phyloP scores from a whole-genome alignment of 441 rosid genomes.

The Rhodomyrtus psidioides region DNA sequence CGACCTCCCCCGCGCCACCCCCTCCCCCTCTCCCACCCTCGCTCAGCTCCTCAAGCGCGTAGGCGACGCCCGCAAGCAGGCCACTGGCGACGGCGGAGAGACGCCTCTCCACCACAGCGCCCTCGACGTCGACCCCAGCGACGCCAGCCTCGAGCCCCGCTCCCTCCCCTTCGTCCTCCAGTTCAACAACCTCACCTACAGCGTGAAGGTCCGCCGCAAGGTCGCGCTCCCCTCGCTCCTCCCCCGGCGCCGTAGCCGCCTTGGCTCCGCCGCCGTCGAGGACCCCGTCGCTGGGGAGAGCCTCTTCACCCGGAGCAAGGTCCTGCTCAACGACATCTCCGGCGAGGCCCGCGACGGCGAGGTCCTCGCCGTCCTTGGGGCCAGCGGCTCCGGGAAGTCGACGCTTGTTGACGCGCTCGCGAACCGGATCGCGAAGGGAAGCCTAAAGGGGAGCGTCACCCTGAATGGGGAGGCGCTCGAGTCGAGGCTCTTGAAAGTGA shows the following conservation, averaged over 20 bases:
- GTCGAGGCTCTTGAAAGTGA: constrained; percentile 56
- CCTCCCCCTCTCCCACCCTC: constrained; percentile 31
- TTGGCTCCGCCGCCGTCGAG: constrained; percentile 8
- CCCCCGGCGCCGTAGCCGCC: neutral
- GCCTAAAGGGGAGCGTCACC: constrained; percentile 46
- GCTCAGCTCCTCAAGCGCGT: constrained; percentile 73
- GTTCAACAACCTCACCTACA: constrained; percentile 66
- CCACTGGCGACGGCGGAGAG: constrained; percentile 55
- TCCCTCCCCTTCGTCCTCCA: constrained; percentile 64
- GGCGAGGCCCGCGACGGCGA: constrained; percentile 86
- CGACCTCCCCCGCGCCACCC: neutral
- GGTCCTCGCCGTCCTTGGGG: constrained; percentile 79
- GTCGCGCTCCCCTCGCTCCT: constrained; percentile 20
- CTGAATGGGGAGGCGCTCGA: constrained; percentile 62
- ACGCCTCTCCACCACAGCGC: constrained; percentile 65
- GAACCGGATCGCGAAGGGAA: constrained; percentile 54
- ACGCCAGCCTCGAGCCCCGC: constrained; percentile 22
- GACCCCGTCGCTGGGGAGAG: constrained; percentile 32
- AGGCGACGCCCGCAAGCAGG: constrained; percentile 55
- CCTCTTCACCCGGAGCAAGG: constrained; percentile 45
- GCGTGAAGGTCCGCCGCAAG: constrained; percentile 45
- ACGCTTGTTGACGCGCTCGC: constrained; percentile 80
- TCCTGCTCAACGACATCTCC: constrained; percentile 68
- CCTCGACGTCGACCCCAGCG: constrained; percentile 17
- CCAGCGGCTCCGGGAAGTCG: constrained; percentile 89